Percentiles rank a stretch among this genome's conserved stretches.
Evolutionary conservation across 805 yeast genomes (phyloP).

Genomic region (Wickerhamiella lipophila): DNA sequence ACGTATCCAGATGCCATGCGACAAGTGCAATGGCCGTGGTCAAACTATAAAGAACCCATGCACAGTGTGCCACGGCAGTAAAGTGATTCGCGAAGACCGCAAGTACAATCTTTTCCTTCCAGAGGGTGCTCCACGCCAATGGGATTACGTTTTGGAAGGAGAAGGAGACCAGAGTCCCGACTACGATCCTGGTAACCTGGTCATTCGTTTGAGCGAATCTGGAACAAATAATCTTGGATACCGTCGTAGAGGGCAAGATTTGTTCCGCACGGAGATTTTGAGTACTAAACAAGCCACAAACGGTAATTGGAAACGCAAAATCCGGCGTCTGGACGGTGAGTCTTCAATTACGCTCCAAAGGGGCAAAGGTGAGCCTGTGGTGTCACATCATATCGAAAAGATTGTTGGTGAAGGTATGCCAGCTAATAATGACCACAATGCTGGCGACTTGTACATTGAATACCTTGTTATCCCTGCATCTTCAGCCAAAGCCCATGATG

Average conservation of each 20-base stretch:
- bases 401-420: conserved; percentile 85
- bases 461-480: conserved; percentile 27
- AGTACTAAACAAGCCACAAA: conserved; percentile 54
- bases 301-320: conserved; percentile 70
- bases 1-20: conserved; percentile 68
- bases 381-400: conserved; percentile 59
- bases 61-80: conserved; percentile 54
- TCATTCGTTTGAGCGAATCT: conserved; percentile 48
- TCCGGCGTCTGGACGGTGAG: conserved; percentile 54
- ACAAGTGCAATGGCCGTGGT: conserved; percentile 70
- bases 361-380: conserved; percentile 38
- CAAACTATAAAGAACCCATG: conserved; percentile 52
- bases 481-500: background rate
- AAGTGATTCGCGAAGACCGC: conserved; percentile 45
- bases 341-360: conserved; percentile 41
- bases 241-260: conserved; percentile 59
- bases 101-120: conserved; percentile 47
- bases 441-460: conserved; percentile 39
- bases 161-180: conserved; percentile 82
- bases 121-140: conserved; percentile 58
- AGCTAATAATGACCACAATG: conserved; percentile 32
- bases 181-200: conserved; percentile 66
- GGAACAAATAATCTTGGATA: conserved; percentile 55
- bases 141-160: conserved; percentile 47
- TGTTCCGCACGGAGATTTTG: conserved; percentile 72